Conservation (phyloP, 2,329 filamentous ascomycete genomes). For the Cladosporium sp. region DNA sequence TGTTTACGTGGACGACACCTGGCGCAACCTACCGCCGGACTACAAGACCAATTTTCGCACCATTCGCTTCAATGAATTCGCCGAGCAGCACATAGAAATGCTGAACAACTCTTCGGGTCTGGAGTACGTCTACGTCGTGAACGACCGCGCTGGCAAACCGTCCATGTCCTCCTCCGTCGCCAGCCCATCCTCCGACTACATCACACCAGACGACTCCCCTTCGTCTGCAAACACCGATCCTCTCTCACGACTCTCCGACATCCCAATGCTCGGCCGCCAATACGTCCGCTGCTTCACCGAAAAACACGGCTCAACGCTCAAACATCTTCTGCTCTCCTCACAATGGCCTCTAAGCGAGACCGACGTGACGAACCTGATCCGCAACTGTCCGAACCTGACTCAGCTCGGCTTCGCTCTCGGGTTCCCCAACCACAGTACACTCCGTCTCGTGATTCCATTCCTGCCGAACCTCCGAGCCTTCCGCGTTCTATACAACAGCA, state of each 20-base stretch:
- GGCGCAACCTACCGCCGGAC: slow-evolving; percentile 35
- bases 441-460: slow-evolving; percentile 30
- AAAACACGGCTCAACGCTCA: slow-evolving; percentile 49
- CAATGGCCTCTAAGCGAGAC: slow-evolving; percentile 50
- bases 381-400: slow-evolving; percentile 54
- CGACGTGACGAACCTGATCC: slow-evolving; percentile 49
- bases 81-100: slow-evolving; percentile 28
- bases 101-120: slow-evolving; percentile 26
- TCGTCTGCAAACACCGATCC: not conserved
- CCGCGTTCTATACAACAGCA: slow-evolving; percentile 35
- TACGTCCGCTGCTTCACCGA: slow-evolving; percentile 50
- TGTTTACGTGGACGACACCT: slow-evolving; percentile 55
- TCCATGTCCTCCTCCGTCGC: slow-evolving; percentile 13
- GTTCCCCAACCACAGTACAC: slow-evolving; percentile 56
- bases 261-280: not conserved
- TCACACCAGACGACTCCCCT: slow-evolving; percentile 22
- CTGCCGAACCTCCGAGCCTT: slow-evolving; percentile 39
- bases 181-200: slow-evolving; percentile 6
- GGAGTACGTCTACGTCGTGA: slow-evolving; percentile 44
- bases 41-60: slow-evolving; percentile 16
- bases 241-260: not conserved
- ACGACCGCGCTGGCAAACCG: slow-evolving; percentile 22
- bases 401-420: slow-evolving; percentile 53
- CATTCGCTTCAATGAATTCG: slow-evolving; percentile 26
- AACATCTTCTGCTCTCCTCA: slow-evolving; percentile 54